These are phyloP conservation scores for Penicillium egyptiacum DNA, from an alignment of 495 filamentous ascomycete species.

Conservation along the genomic window DNA sequence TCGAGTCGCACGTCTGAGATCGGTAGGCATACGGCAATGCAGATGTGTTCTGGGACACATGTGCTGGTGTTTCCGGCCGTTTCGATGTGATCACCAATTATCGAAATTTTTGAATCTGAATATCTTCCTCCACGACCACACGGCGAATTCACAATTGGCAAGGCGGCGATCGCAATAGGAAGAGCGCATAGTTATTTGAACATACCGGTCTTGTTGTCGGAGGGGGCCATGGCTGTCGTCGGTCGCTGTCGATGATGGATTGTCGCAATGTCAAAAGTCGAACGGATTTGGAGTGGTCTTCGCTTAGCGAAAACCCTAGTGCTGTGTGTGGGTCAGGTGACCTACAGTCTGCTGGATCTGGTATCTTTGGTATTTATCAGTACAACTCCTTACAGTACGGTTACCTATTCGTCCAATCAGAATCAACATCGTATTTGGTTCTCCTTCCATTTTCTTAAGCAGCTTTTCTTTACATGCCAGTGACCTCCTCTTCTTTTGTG, in stretches of 20 bases:
- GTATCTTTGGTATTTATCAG: slow-evolving; percentile 20
- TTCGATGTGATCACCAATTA: slow-evolving; percentile 7
- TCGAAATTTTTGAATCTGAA: slow-evolving; percentile 10
- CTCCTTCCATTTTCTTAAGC: slow-evolving; percentile 9
- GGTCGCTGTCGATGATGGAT: slow-evolving; percentile 49
- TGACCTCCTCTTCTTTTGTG: not conserved
- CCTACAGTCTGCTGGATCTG: slow-evolving; percentile 19
- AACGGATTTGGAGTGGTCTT: slow-evolving; percentile 44
- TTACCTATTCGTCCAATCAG: slow-evolving; percentile 2
- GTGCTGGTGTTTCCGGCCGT: not conserved
- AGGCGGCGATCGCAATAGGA: slow-evolving; percentile 15
- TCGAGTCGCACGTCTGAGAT: not conserved
- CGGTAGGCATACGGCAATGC: not conserved
- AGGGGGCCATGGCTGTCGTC: slow-evolving; percentile 71
- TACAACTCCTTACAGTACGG: not conserved
- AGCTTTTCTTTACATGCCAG: slow-evolving; percentile 3
- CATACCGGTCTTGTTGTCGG: slow-evolving; percentile 70
- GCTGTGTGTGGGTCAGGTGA: slow-evolving; percentile 56
- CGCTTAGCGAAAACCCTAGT: slow-evolving; percentile 50
- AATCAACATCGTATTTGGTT: slow-evolving; percentile 8
- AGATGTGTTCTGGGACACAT: not conserved
- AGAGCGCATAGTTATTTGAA: slow-evolving; percentile 20
- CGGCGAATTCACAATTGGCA: slow-evolving; percentile 28
- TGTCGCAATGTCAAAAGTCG: slow-evolving; percentile 45
- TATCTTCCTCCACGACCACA: slow-evolving; percentile 29